These are phyloP conservation scores for Biancaea sappan DNA, from an alignment of 306 rosid genomes.

Conservation along the genomic window DNA sequence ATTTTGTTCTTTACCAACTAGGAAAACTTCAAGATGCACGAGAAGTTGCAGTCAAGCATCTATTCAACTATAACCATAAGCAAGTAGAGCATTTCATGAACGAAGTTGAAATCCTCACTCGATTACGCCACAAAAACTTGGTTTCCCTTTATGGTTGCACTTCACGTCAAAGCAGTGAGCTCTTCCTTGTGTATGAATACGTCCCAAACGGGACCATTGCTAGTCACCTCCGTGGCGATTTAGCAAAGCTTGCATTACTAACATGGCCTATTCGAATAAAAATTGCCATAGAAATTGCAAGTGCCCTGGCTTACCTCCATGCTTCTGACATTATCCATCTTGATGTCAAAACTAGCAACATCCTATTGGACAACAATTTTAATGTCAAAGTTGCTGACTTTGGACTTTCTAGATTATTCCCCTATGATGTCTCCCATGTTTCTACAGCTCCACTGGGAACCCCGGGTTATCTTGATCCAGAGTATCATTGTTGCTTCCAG, in stretches of 20 bases:
- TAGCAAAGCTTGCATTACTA: constrained; percentile 27
- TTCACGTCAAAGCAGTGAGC: constrained; percentile 52
- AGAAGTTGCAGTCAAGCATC: constrained; percentile 70
- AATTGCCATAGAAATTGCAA: constrained; percentile 68
- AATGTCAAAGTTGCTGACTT: constrained; percentile 74
- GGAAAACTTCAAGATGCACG: constrained; percentile 71
- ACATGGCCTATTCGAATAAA: constrained; percentile 56
- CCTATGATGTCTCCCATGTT: constrained; percentile 58
- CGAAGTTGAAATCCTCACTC: constrained; percentile 62
- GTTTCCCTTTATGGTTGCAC: constrained; percentile 74
- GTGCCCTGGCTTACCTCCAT: constrained; percentile 66
- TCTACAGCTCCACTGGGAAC: constrained; percentile 84
- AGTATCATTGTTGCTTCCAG: constrained; percentile 64
- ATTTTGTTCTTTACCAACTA: constrained; percentile 6
- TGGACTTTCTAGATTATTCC: constrained; percentile 65
- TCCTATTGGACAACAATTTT: constrained; percentile 57
- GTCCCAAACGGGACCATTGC: constrained; percentile 64
- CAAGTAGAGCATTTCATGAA: constrained; percentile 60
- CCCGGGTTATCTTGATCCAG: constrained; percentile 74
- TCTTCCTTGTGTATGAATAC: constrained; percentile 69
- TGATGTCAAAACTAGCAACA: constrained; percentile 71
- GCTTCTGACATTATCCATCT: constrained; percentile 67
- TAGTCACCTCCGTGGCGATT: constrained; percentile 50
- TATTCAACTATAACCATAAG: constrained; percentile 49
- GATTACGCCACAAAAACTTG: constrained; percentile 57